These are phyloP conservation scores for Penicillium bovifimosum DNA, from an alignment of 495 filamentous ascomycete species.

Conservation along the genomic window DNA sequence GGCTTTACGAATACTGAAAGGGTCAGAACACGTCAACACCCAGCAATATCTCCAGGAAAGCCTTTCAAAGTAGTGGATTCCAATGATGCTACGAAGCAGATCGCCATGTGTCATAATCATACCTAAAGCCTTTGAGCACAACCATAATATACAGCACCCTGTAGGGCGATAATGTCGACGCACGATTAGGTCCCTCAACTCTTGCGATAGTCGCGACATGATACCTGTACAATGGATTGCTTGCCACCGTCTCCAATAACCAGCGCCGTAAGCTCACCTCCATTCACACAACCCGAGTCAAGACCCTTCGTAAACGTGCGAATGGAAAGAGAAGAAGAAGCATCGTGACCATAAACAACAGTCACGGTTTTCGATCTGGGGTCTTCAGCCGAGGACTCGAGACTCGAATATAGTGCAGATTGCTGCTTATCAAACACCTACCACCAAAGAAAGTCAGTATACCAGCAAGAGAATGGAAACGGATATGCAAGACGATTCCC, in stretches of 20 bases:
- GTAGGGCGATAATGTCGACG: background rate
- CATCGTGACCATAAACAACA: conserved; percentile 85
- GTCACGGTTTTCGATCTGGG: conserved; percentile 37
- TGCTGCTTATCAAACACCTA: conserved; percentile 58
- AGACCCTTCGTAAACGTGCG: conserved; percentile 73
- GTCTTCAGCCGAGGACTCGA: conserved; percentile 14
- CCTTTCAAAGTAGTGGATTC: too few species aligned
- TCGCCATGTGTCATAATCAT: background rate
- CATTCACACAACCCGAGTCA: conserved; percentile 75
- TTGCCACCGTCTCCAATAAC: conserved; percentile 54
- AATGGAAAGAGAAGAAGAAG: conserved; percentile 61
- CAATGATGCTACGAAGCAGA: too few species aligned
- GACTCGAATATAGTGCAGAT: conserved; percentile 25
- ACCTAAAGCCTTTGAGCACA: background rate
- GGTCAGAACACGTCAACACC: too few species aligned
- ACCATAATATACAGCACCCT: background rate
- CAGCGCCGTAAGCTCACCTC: conserved; percentile 68
- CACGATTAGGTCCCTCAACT: background rate
- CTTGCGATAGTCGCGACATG: conserved; percentile 26
- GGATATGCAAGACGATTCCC: conserved; percentile 18
- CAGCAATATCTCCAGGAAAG: too few species aligned
- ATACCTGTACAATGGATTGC: conserved; percentile 33
- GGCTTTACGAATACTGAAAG: too few species aligned
- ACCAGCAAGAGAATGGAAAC: background rate
- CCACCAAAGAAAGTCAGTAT: background rate